Conservation (phyloP, 2,329 filamentous ascomycete genomes). For the Teratosphaeria epicoccoides region DNA sequence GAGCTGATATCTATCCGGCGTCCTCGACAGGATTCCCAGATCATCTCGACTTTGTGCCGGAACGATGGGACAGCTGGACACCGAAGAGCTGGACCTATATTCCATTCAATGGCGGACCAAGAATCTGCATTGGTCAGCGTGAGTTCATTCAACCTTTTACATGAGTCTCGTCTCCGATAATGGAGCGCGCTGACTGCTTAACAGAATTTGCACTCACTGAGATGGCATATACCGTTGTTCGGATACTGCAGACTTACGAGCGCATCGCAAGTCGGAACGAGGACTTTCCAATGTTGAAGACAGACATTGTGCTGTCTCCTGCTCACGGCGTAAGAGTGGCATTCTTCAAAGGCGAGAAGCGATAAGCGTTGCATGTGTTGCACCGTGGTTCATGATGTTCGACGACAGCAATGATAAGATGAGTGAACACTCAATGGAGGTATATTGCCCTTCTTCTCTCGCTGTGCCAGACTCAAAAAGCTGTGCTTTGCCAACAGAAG, state of each 20-base stretch:
- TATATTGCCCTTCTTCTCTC: background rate
- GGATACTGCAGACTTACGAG: slow-evolving; percentile 36
- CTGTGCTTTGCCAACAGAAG: too few species aligned
- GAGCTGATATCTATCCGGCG: slow-evolving; percentile 39
- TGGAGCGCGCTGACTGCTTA: background rate
- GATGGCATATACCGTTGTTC: slow-evolving; percentile 39
- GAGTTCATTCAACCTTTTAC: background rate
- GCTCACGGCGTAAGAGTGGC: slow-evolving; percentile 30
- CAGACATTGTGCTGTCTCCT: slow-evolving; percentile 40
- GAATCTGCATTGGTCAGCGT: slow-evolving; percentile 41
- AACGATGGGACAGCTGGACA: slow-evolving; percentile 41
- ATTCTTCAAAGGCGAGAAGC: slow-evolving; percentile 21
- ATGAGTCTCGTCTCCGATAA: background rate
- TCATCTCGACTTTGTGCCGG: slow-evolving; percentile 35
- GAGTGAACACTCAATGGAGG: background rate
- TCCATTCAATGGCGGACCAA: slow-evolving; percentile 29
- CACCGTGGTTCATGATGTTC: too few species aligned
- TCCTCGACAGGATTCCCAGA: slow-evolving; percentile 29
- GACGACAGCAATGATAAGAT: background rate
- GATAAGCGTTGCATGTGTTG: background rate
- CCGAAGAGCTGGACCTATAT: slow-evolving; percentile 41
- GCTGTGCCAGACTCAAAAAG: too few species aligned
- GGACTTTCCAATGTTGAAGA: slow-evolving; percentile 31
- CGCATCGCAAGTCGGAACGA: slow-evolving; percentile 29
- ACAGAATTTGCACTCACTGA: slow-evolving; percentile 39